Percentiles rank a stretch among this genome's conserved stretches.
phyloP scores from a whole-genome alignment of 169 alveolate genomes.

The Perkinsus marinus region DNA sequence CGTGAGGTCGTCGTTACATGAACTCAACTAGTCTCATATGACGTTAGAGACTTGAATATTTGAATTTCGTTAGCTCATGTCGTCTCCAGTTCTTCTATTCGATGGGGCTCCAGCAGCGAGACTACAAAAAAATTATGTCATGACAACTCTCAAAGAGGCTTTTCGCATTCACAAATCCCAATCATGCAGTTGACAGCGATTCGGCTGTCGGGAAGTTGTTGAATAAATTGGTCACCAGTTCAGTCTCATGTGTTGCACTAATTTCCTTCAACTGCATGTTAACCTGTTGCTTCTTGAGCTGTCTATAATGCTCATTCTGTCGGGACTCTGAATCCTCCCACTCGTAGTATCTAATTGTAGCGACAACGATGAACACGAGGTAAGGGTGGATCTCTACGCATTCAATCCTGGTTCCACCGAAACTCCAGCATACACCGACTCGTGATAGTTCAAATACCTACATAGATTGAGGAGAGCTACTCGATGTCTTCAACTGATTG shows the following conservation, averaged over 20 bases:
- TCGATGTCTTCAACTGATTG: too few relatives aligned
- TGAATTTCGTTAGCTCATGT: too few relatives aligned
- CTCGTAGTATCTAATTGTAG: not conserved
- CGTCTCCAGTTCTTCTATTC: too few relatives aligned
- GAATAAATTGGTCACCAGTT: not conserved
- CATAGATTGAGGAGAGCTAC: not conserved
- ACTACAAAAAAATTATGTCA: too few relatives aligned
- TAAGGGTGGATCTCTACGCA: not conserved
- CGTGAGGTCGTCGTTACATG: too few relatives aligned
- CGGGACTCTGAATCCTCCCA: not conserved
- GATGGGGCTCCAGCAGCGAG: too few relatives aligned
- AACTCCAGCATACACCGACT: not conserved
- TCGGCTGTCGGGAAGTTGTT: too few relatives aligned
- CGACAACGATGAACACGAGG: not conserved
- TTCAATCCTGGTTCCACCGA: not conserved
- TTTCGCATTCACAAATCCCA: too few relatives aligned
- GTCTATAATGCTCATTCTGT: not conserved
- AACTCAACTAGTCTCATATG: too few relatives aligned
- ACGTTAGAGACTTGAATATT: too few relatives aligned
- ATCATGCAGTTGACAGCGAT: too few relatives aligned
- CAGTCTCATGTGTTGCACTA: not conserved
- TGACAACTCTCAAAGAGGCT: too few relatives aligned
- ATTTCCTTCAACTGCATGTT: not conserved
- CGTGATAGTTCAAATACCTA: not conserved
- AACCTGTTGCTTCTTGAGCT: not conserved